Base-by-base conservation (phyloP, 2,329 filamentous ascomycete species). In the Fusarium anguioides region DNA sequence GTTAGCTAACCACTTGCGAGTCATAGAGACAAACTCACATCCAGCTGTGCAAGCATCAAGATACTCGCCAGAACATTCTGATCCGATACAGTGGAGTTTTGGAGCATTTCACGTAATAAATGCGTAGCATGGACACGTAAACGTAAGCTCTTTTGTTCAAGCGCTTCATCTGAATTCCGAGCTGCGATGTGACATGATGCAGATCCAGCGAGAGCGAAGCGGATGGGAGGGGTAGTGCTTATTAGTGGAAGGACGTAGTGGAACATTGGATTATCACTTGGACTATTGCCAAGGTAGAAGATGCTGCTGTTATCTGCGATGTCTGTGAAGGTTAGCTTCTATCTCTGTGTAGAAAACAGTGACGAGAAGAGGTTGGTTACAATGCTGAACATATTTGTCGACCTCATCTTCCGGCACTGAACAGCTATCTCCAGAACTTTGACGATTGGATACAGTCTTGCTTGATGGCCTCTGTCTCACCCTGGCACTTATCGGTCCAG, bases 171-270 rank as follows among this genome's bases (percentile, higher is more conserved):
- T 4, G 48, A 63, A 3, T 17, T 63, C 20, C 33, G 37, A 7
- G 56, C 56, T 21, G 60, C 60, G 9, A 63, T 42, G 17, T 63
- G 60, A 31, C 60, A 63, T 3, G 56, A 63, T 35, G 60, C 48
- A 2, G 60, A 55, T 3, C 36, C 56, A 20, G 56, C 56, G 5
- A 63, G 50, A 11, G 60, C 48, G 10, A 45, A 63, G 11, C 60
- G 60, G 6, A 63, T 61, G 1, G 60, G 49, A 15, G 56, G 42
- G 3, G 40, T n/a, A 2, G 12, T 63, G 15, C 40, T 20, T 44
- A 63, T 31, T 1, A 63, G n/a, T 7, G 60, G 60, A 4, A 63
- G 56, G 2, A 63, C 56, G 24, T 63, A 63, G 45, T 35, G 48
- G 15, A 63, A 63, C 48, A 61, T 61, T 17, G 60, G 60, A 1